Evolutionary conservation across 768 basidiomycete genomes (phyloP).

Genomic region (Boletus speciosus): DNA sequence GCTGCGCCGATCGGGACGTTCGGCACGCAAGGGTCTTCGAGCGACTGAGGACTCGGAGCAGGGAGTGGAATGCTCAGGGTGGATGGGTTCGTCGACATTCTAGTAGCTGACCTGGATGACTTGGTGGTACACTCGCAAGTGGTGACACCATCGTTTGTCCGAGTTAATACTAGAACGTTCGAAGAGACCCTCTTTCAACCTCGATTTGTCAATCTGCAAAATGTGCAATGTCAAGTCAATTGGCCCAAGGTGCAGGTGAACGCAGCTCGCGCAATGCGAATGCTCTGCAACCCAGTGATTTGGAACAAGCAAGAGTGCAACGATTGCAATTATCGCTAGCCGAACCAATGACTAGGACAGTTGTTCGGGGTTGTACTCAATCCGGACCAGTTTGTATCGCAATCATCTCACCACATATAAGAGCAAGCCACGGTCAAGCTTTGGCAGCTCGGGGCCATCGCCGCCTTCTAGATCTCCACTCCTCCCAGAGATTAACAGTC

Average conservation of each 20-base stretch:
- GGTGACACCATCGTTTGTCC: not conserved
- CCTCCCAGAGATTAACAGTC: not conserved
- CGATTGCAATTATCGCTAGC: too few relatives aligned
- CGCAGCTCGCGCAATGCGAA: not conserved
- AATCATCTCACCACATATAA: constrained; percentile 15
- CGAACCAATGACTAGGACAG: not conserved
- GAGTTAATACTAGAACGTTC: not conserved
- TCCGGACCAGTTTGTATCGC: constrained; percentile 10
- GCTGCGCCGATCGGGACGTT: constrained; percentile 16
- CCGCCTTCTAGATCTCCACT: not conserved
- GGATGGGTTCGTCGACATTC: constrained; percentile 9
- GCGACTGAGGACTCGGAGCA: constrained; percentile 4
- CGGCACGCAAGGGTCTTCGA: constrained; percentile 3
- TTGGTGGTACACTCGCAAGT: not conserved
- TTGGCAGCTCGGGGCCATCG: not conserved
- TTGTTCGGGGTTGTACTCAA: not conserved
- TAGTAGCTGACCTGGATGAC: not conserved
- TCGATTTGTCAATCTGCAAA: not conserved
- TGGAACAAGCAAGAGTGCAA: not conserved
- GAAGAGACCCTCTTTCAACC: not conserved
- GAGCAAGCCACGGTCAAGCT: not conserved
- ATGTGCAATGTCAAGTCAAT: too few relatives aligned
- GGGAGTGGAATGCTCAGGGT: constrained; percentile 3
- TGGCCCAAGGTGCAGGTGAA: not conserved
- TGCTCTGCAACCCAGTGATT: too few relatives aligned